Percentiles rank a stretch among this genome's conserved stretches.
These are phyloP conservation scores for Trichoderma sp. DNA, from an alignment of 2,329 filamentous ascomycete species.

Conservation along the genomic window DNA sequence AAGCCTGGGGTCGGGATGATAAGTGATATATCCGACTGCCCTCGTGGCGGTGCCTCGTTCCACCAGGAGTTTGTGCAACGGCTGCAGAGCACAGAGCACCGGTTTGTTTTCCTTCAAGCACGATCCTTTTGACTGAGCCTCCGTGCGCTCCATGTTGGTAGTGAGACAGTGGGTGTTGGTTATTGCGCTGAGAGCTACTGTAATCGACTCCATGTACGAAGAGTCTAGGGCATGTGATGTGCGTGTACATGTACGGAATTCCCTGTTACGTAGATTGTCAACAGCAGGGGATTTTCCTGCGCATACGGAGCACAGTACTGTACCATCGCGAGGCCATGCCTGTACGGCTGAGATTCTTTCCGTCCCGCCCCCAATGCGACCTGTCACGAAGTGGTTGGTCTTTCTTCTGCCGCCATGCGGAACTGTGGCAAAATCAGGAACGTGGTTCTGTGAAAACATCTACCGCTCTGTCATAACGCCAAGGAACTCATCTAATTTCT, in stretches of 20 bases:
- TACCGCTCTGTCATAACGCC: background rate
- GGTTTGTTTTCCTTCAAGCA: background rate
- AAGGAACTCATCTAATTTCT: background rate
- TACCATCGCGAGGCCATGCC: background rate
- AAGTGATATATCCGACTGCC: background rate
- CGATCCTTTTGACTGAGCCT: background rate
- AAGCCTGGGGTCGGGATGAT: background rate
- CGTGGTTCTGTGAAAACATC: background rate
- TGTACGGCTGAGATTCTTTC: background rate
- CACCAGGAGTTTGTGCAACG: background rate
- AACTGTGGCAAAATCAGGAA: background rate
- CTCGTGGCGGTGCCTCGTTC: background rate
- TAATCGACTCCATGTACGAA: background rate
- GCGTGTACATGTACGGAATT: no score
- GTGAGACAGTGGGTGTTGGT: background rate
- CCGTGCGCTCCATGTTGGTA: conserved; percentile 1
- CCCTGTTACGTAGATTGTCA: background rate
- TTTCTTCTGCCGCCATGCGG: background rate
- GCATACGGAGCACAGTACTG: background rate
- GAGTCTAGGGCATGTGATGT: background rate
- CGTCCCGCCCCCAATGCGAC: background rate
- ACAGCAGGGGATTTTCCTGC: background rate
- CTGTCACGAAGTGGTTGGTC: background rate
- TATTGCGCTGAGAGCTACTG: no score
- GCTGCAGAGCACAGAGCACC: background rate